Conservation (phyloP, 768 basidiomycete genomes). For the Exidia glandulosa region DNA sequence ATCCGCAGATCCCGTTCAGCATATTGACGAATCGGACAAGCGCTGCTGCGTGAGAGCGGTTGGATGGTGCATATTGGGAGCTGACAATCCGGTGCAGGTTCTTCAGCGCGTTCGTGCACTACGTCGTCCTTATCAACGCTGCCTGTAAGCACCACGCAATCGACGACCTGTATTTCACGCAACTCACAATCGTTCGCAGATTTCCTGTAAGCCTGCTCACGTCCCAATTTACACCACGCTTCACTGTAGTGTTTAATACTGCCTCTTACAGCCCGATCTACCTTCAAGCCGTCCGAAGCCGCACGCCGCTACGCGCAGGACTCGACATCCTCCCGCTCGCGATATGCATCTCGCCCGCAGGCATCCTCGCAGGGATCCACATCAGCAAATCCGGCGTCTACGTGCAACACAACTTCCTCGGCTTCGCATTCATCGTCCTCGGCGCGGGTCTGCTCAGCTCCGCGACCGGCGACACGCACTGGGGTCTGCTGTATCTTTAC, state of each 20-base stretch:
- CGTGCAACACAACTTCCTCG: neutral
- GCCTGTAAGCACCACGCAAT: neutral
- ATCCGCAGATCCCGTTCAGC: neutral
- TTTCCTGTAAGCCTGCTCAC: neutral
- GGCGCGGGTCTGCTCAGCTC: neutral
- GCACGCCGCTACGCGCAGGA: neutral
- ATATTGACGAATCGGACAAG: neutral
- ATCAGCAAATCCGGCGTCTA: neutral
- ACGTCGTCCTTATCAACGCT: neutral
- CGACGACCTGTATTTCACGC: neutral
- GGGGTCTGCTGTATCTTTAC: neutral
- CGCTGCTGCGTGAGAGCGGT: neutral
- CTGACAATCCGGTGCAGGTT: too few species aligned
- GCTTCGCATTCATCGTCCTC: neutral
- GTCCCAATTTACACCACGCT: neutral
- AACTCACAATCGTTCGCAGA: neutral
- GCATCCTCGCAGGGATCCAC: neutral
- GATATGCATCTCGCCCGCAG: neutral
- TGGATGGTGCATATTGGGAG: too few species aligned
- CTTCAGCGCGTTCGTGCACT: neutral
- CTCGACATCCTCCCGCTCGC: neutral
- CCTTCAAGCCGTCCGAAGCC: neutral
- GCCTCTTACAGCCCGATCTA: neutral
- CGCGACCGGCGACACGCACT: neutral
- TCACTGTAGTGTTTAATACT: neutral